Base-by-base conservation (phyloP, 106 monocot species). In the Xerophyta viscosa region DNA sequence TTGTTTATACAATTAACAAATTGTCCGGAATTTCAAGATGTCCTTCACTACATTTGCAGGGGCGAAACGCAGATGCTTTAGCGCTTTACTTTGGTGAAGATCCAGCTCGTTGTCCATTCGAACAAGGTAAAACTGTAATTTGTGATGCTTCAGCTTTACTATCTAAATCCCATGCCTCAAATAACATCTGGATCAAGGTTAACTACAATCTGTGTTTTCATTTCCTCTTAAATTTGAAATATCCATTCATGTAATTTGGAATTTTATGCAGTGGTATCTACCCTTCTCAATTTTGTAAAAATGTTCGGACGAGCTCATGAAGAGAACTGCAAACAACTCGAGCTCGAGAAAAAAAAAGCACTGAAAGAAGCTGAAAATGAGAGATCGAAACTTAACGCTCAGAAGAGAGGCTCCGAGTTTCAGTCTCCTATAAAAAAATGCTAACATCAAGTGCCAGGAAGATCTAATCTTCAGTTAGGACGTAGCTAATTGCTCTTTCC, bases 81-180 rank as follows among this genome's bases (percentile, higher is more conserved):
- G 80, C 84, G 19, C 76, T 67, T 62, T 90, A 90, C 80, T 90
- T 90, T 74, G 89, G 89, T 27, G 84, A 84, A 79, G 84, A 79
- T 55, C 84, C 84, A 50, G 64, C 71, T 0, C 63, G 79, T 21
- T 89, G 89, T 56, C 77, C 89, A 47, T 90, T 84, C 50, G 89
- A 90, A 52, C 84, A 90, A 90, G 89, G 89, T 90, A 58, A 50
- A 36, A 3, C 29, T n/a, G n/a, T n/a, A n/a, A n/a, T n/a, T n/a
- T n/a, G n/a, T n/a, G n/a, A n/a, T n/a, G n/a, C n/a, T 36, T 36
- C 33, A 36, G 33, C 11, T 36, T 36, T n/a, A n/a, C n/a, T n/a
- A n/a, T n/a, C n/a, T n/a, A n/a, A n/a, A n/a, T n/a, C n/a, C n/a
- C n/a, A n/a, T n/a, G n/a, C n/a, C n/a, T n/a, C n/a, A n/a, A n/a